Evolutionary conservation across 257 asterid genomes (phyloP).

Genomic region (Solanum etuberosum): DNA sequence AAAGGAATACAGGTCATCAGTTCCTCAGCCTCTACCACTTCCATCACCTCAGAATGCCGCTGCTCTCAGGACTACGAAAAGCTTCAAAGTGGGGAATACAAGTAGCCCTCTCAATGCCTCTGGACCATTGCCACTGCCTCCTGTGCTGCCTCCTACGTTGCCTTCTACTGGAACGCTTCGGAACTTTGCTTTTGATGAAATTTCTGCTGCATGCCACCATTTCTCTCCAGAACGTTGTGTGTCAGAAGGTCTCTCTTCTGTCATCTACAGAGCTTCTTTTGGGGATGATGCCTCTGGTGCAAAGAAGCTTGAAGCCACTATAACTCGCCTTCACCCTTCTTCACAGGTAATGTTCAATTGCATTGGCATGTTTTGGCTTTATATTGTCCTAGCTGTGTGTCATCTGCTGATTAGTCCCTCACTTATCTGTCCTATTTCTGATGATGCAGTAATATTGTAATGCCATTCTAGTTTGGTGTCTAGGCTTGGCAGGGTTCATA

Average conservation of each 20-base stretch:
- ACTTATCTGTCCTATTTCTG: neutral
- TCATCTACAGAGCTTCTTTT: constrained; percentile 77
- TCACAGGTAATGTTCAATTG: constrained; percentile 41
- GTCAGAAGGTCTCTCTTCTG: constrained; percentile 87
- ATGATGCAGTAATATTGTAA: neutral
- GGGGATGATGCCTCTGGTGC: constrained; percentile 45
- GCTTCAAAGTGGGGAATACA: constrained; percentile 51
- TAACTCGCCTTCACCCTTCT: constrained; percentile 70
- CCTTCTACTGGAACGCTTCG: constrained; percentile 36
- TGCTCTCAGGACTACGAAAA: constrained; percentile 41
- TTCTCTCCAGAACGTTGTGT: constrained; percentile 80
- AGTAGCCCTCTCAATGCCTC: constrained; percentile 67
- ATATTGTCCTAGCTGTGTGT: neutral
- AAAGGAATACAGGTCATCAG: constrained; percentile 49
- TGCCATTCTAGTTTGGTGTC: neutral
- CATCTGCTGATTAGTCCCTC: neutral
- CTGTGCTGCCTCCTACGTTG: constrained; percentile 37
- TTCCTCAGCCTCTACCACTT: constrained; percentile 93
- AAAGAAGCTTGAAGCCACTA: constrained; percentile 70
- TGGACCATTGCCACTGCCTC: constrained; percentile 89
- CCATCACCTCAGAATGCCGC: constrained; percentile 50
- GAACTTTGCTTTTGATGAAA: constrained; percentile 61
- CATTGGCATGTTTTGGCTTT: neutral
- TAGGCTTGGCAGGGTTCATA: neutral
- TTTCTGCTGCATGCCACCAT: constrained; percentile 82